These are phyloP conservation scores for Calonectria hongkongensis DNA, from an alignment of 2,329 filamentous ascomycete species.

Conservation along the genomic window DNA sequence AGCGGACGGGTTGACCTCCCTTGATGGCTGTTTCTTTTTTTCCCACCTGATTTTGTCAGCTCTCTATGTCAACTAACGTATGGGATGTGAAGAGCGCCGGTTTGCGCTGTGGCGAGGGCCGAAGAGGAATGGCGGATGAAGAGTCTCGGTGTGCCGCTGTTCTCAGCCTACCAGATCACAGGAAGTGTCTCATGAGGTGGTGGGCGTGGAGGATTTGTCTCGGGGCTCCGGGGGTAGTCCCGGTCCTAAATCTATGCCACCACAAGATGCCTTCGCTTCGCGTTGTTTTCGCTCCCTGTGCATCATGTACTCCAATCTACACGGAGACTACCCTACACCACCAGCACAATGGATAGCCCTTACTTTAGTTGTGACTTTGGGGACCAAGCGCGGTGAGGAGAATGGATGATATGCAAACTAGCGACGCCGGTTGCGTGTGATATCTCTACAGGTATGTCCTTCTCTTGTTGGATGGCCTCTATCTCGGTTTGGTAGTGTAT, in stretches of 20 bases:
- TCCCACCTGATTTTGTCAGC: neutral
- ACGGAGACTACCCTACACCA: slow-evolving; percentile 4
- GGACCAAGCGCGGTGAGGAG: neutral
- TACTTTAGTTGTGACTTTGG: neutral
- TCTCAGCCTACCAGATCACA: slow-evolving; percentile 26
- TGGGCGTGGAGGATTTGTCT: slow-evolving; percentile 24
- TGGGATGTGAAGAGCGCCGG: neutral
- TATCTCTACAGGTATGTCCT: neutral
- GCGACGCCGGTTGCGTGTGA: neutral
- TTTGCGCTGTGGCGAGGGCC: slow-evolving; percentile 4
- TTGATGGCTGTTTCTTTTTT: slow-evolving; percentile 1
- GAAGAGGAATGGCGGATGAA: slow-evolving; percentile 2
- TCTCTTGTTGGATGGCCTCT: too few species aligned
- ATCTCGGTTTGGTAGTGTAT: neutral
- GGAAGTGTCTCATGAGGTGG: slow-evolving; percentile 8
- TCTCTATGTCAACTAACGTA: neutral
- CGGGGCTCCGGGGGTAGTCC: slow-evolving; percentile 8
- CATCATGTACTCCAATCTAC: neutral
- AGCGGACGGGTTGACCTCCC: slow-evolving; percentile 11
- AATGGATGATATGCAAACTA: neutral
- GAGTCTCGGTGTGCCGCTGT: neutral
- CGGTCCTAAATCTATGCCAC: slow-evolving; percentile 1
- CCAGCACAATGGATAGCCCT: neutral
- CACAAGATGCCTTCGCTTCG: neutral
- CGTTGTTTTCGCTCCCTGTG: neutral